Conservation (phyloP, 305 asterid species). For the Fraxinus latifolia region DNA sequence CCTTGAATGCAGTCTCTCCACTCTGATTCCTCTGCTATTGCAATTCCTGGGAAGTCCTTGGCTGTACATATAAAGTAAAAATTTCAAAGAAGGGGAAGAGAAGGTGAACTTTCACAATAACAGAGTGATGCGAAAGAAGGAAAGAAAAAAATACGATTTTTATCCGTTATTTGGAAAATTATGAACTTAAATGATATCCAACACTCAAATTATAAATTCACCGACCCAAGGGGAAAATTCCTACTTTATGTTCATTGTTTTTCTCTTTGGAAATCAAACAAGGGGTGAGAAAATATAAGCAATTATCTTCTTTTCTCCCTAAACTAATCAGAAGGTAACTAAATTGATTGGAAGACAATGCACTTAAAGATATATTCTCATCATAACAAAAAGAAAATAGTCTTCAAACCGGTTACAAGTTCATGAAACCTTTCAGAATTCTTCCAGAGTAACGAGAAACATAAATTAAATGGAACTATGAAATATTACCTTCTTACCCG, state of each 20-base stretch:
- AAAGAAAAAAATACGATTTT: background rate
- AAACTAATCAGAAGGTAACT: background rate
- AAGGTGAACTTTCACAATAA: conserved; percentile 8
- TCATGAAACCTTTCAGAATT: conserved; percentile 7
- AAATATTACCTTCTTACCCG: conserved; percentile 95
- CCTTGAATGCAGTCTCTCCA: conserved; percentile 79
- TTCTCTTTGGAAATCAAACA: background rate
- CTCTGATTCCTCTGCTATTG: conserved; percentile 74
- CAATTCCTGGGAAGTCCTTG: conserved; percentile 66
- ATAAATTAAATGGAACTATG: conserved; percentile 20
- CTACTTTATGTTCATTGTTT: background rate
- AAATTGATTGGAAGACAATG: background rate
- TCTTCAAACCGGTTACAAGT: background rate
- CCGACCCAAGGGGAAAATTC: background rate
- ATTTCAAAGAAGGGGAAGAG: conserved; percentile 14
- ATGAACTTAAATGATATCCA: background rate
- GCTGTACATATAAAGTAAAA: conserved; percentile 36
- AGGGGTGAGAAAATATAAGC: background rate
- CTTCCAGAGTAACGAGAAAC: background rate
- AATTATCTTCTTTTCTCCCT: background rate
- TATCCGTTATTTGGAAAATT: background rate
- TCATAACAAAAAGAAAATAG: background rate
- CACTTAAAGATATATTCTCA: background rate
- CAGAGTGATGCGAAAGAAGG: background rate
- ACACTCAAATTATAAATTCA: background rate